Evolutionary conservation across 768 basidiomycete species (phyloP), one percentile per base, ranked within the genome.

Genomic region (Phylloporus sp.): DNA sequence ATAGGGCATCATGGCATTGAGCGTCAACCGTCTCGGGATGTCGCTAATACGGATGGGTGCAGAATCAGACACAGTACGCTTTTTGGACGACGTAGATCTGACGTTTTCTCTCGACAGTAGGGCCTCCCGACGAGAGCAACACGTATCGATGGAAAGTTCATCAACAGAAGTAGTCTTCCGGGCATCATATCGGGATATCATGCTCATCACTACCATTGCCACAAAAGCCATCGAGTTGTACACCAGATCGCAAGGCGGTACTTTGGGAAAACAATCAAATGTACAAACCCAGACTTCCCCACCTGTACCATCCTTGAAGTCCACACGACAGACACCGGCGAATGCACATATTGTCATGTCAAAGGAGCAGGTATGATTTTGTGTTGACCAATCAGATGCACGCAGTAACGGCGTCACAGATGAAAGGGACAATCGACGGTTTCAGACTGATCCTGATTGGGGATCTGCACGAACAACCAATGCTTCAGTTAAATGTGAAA

Each of bases 171-270:
- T 99, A 58, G 80, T 97, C 48, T 86, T 99, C 67, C 81, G 97
- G 23, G 92, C 92, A n/a, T 97, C 95, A 0, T 93, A 94, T 62
- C 82, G 91, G 18, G 97, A 99, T 65, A 91, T 98, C 66, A 82
- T 81, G 57, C 79, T 98, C 57, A 97, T 98, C 57, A 84, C 79
- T 41, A 73, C 83, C 4, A 95, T 95, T 55, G 78, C 90, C 59
- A 91, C 92, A 66, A 91, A 86, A 55, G 97, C 93, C 0, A 71
- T 91, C 31, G 85, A 87, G 50, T 75, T 93, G n/a, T 93, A 90
- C 57, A 70, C 72, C 47, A 55, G 29, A 42, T 78, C 71, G 44
- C 78, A 73, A 58, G 66, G 56, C 24, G 56, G 63, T 38, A 38
- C 49, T 36, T 47, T 29, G 3, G 46, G 36, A 28, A 55, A 45